Base-by-base conservation (phyloP, 2,329 filamentous ascomycete genomes). In the Hypoxylon sp. region DNA sequence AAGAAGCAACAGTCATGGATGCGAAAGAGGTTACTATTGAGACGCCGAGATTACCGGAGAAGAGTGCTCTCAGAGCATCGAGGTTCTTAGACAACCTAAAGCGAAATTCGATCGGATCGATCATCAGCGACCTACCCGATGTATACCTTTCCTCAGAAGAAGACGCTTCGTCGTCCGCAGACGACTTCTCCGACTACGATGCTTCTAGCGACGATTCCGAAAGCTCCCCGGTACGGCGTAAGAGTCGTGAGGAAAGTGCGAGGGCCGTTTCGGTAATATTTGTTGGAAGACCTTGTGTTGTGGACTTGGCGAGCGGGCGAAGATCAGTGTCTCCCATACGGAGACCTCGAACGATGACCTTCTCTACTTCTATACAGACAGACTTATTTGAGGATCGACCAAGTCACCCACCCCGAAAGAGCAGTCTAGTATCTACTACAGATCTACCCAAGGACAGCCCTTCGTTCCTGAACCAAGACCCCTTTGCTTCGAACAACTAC, bases 141-240 rank as follows among this genome's bases (percentile, higher is more conserved):
- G 73, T 87, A 62, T 90, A 90, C 75, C 83, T 90, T 25, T 90
- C 87, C 1, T 89, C 87, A 0, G 88, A 90, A 70, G 88, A 90
- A 74, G 88, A 90, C 68, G 87, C 83, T 29, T 90, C 88, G 1
- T 88, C 88, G 1, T 87, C 85, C 16, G 84, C 85, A 47, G 87
- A 88, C 75, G 84, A 87, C 76, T 85, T 85, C 67, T 88, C 86
- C 59, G 85, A 87, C 71, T 83, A 83, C 71, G 83, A 84, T 53
- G 86, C 68, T 84, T 81, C 78, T 19, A 81, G 76, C 63, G 81
- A 81, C 53, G 71, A 76, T 54, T 71, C 71, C 5, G 69, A 74
- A 47, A 53, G 73, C 30, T 71, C 67, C 2, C 63, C 67, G 4
- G 6, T 59, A 6, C 73, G 79, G 62, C 77, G 81, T 43, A 75